Conservation (phyloP, 176 grass and related monocot genomes). For the Oryza australiensis region DNA sequence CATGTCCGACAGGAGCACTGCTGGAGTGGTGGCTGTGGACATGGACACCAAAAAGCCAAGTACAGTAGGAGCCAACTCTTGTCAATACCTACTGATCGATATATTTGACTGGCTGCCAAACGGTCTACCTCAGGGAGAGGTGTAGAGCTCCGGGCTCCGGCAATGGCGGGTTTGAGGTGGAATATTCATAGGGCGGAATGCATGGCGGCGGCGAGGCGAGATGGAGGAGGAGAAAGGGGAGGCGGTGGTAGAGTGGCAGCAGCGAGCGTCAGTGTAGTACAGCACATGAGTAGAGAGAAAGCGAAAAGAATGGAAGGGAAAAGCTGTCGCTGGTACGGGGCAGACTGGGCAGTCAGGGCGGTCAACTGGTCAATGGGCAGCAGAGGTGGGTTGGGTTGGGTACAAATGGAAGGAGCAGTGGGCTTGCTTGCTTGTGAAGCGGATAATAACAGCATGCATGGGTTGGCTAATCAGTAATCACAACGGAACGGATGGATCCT, state of each 20-base stretch:
- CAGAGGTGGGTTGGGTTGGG: constrained; percentile 3
- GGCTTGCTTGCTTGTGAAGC: neutral
- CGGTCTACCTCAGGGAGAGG: neutral
- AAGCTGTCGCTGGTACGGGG: constrained; percentile 38
- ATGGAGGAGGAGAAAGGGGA: neutral
- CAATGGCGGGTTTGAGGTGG: neutral
- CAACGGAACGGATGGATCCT: neutral
- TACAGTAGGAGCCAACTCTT: neutral
- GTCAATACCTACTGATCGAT: neutral
- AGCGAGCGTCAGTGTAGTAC: neutral
- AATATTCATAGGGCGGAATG: neutral
- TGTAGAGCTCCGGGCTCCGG: neutral
- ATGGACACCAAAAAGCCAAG: no score
- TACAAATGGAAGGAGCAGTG: constrained; percentile 49
- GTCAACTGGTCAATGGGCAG: constrained; percentile 32
- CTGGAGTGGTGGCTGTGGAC: neutral
- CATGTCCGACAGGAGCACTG: neutral
- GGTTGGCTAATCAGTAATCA: neutral
- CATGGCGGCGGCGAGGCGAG: neutral
- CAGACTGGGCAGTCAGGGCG: constrained; percentile 3
- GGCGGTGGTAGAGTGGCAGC: neutral
- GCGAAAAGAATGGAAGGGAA: neutral
- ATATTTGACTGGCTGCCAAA: neutral
- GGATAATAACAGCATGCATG: constrained; percentile 28
- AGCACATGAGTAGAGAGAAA: neutral